phyloP scores from a whole-genome alignment of 805 yeast species.

The Saccharomycopsis javanensis region DNA sequence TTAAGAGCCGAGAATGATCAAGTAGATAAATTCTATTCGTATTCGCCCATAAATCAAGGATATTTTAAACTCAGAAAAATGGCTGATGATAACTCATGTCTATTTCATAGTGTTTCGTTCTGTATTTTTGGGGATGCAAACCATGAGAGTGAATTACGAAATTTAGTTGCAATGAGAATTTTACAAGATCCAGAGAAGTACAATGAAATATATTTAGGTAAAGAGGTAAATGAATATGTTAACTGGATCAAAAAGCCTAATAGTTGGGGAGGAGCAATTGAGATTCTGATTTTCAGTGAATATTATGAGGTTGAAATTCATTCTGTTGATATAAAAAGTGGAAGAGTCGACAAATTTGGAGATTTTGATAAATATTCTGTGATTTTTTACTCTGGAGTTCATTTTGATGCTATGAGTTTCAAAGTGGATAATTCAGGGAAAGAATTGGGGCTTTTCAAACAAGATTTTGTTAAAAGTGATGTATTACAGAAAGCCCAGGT shows the following conservation, averaged over 20 bases:
- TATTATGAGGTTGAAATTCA: conserved; percentile 42
- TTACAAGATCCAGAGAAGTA: conserved; percentile 35
- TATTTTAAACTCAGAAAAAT: conserved; percentile 36
- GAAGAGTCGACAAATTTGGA: conserved; percentile 42
- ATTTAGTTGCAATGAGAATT: conserved; percentile 41
- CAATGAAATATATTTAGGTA: conserved; percentile 50
- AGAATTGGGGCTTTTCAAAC: conserved; percentile 24
- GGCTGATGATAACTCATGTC: conserved; percentile 72
- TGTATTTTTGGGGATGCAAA: conserved; percentile 36
- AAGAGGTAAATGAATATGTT: conserved; percentile 37
- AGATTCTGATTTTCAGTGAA: conserved; percentile 50
- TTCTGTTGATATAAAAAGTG: conserved; percentile 57
- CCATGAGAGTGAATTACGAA: conserved; percentile 40
- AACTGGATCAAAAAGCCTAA: conserved; percentile 50
- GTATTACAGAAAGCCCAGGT: conserved; percentile 31
- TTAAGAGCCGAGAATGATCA: not conserved
- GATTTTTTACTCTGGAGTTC: conserved; percentile 60
- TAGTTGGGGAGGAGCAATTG: conserved; percentile 84
- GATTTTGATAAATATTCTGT: conserved; percentile 35
- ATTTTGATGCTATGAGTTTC: conserved; percentile 51
- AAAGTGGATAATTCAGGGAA: not conserved
- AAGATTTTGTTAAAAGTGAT: conserved; percentile 32
- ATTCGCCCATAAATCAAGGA: not conserved
- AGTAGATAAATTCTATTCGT: not conserved
- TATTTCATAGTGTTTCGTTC: conserved; percentile 57